phyloP scores from a whole-genome alignment of 2,329 filamentous ascomycete species.

The Didymella pinodella region DNA sequence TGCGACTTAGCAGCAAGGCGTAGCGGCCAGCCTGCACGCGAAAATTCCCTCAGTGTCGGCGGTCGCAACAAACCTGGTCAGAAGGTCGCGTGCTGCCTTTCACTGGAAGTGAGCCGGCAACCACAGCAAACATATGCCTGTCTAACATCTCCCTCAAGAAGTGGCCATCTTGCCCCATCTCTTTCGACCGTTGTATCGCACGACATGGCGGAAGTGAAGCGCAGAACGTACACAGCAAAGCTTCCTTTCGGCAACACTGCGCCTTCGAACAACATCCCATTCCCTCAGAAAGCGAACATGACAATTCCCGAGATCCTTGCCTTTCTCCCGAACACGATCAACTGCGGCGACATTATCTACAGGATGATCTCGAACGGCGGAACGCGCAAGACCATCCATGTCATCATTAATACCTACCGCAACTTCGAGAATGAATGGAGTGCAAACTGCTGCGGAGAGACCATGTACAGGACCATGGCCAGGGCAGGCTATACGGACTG shows the following conservation, averaged over 20 bases:
- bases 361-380: constrained; percentile 34
- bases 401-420: constrained; percentile 31
- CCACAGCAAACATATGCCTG: not conserved
- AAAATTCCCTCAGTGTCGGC: constrained; percentile 4
- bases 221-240: constrained; percentile 1
- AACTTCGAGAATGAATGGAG: constrained; percentile 20
- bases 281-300: constrained; percentile 23
- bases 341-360: constrained; percentile 32
- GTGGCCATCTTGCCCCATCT: not conserved
- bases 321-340: constrained; percentile 35
- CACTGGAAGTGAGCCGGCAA: not conserved
- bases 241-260: constrained; percentile 19
- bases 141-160: not conserved
- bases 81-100: not conserved
- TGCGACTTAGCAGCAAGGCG: constrained; percentile 10
- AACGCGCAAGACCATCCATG: constrained; percentile 16
- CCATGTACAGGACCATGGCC: constrained; percentile 32
- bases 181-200: not conserved
- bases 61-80: not conserved
- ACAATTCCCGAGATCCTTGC: constrained; percentile 35
- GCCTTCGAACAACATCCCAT: constrained; percentile 25
- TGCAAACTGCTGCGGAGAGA: constrained; percentile 23
- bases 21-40: constrained; percentile 9
- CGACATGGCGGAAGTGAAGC: constrained; percentile 5
- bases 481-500: constrained; percentile 28